Conservation (phyloP, 164 flowering plant genomes). For the Platanus orientalis region DNA sequence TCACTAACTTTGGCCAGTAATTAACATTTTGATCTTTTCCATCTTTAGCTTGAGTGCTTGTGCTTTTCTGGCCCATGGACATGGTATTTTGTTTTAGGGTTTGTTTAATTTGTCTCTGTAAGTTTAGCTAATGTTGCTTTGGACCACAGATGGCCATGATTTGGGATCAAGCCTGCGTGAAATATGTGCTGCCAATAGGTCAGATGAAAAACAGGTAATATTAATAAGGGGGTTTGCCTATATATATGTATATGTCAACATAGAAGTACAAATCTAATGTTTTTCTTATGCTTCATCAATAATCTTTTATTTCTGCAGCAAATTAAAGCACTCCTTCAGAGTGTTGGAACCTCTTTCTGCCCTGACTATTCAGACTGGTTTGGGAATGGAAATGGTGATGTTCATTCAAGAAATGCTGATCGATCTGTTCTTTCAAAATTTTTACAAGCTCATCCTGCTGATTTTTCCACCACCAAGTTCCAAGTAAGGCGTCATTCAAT, state of each 20-base stretch:
- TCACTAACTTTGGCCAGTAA: no score
- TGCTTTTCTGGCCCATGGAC: not conserved
- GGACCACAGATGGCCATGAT: conserved; percentile 46
- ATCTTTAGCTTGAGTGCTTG: not conserved
- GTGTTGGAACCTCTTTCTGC: conserved; percentile 74
- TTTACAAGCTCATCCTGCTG: conserved; percentile 80
- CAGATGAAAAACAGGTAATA: conserved; percentile 84
- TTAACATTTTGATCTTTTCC: not conserved
- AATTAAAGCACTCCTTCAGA: conserved; percentile 80
- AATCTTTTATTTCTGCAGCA: conserved; percentile 48
- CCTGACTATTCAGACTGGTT: conserved; percentile 80
- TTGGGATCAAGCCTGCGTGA: conserved; percentile 77
- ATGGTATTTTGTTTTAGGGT: not conserved
- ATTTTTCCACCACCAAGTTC: conserved; percentile 71
- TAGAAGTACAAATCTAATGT: no score
- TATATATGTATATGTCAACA: no score
- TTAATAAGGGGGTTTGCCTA: not conserved
- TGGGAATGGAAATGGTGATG: conserved; percentile 41
- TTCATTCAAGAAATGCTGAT: conserved; percentile 66
- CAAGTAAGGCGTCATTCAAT: conserved; percentile 44
- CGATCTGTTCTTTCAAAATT: conserved; percentile 68
- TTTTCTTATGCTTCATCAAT: not conserved
- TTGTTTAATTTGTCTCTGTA: not conserved
- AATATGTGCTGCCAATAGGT: conserved; percentile 80
- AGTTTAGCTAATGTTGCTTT: not conserved